Evolutionary conservation across 257 asterid species (phyloP).

Genomic region (Cruciata laevipes): DNA sequence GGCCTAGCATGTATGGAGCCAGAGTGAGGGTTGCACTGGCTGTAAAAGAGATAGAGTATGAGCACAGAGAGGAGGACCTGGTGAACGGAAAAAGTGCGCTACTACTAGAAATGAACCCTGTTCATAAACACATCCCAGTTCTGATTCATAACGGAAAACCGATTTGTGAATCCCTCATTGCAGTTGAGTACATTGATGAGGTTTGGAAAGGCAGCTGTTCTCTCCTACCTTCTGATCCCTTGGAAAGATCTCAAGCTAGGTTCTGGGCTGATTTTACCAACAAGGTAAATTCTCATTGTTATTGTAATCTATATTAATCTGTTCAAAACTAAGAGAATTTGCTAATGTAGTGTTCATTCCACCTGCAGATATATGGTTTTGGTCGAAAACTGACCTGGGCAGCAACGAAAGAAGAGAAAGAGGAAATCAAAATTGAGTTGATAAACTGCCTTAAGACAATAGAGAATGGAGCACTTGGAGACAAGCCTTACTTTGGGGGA

Average conservation of each 20-base stretch:
- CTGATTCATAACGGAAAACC: constrained; percentile 31
- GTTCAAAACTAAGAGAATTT: not conserved
- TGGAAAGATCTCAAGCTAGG: constrained; percentile 25
- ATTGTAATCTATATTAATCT: not conserved
- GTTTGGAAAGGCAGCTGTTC: constrained; percentile 20
- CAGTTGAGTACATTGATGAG: constrained; percentile 29
- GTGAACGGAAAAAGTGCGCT: not conserved
- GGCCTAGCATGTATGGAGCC: constrained; percentile 25
- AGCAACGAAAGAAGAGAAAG: constrained; percentile 39
- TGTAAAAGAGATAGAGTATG: constrained; percentile 21
- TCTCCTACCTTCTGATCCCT: constrained; percentile 30
- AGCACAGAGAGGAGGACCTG: constrained; percentile 22
- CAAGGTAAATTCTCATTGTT: constrained; percentile 14
- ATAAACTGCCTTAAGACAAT: constrained; percentile 35
- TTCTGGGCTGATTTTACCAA: constrained; percentile 35
- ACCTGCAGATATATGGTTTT: constrained; percentile 16
- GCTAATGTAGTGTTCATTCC: not conserved
- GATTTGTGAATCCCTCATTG: constrained; percentile 18
- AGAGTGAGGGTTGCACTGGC: constrained; percentile 26
- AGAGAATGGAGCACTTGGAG: constrained; percentile 40
- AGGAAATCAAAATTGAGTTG: constrained; percentile 43
- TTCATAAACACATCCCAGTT: constrained; percentile 27
- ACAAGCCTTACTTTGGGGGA: constrained; percentile 46
- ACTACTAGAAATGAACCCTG: constrained; percentile 34
- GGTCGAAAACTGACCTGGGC: constrained; percentile 38